phyloP scores from a whole-genome alignment of 805 yeast genomes.

The Metschnikowia koreensis region DNA sequence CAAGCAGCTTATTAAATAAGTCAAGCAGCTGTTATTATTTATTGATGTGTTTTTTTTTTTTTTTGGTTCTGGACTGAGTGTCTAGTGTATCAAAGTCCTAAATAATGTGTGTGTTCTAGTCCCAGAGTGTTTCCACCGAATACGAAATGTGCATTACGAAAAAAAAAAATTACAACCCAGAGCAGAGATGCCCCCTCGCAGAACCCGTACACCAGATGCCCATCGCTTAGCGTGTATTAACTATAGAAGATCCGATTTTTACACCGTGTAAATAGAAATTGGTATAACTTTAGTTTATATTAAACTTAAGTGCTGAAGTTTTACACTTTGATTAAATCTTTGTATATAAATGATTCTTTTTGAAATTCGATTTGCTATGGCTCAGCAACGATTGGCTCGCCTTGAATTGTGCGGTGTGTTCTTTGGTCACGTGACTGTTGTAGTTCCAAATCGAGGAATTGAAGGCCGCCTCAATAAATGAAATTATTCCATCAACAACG shows the following conservation, averaged over 20 bases:
- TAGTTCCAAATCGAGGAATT: neutral
- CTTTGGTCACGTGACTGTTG: neutral
- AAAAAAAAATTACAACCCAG: conserved; percentile 3
- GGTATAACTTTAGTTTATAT: too few relatives aligned
- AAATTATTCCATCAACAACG: too few relatives aligned
- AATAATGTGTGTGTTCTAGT: neutral
- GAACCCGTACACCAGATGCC: conserved; percentile 14
- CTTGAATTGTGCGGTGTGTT: neutral
- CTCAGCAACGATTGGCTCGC: neutral
- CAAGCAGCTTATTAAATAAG: neutral
- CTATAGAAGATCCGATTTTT: neutral
- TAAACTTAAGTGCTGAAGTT: too few relatives aligned
- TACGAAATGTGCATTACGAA: neutral
- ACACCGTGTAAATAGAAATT: too few relatives aligned
- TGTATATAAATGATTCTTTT: too few relatives aligned
- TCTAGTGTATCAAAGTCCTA: neutral
- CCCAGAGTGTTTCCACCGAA: neutral
- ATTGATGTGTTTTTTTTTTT: neutral
- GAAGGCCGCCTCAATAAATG: too few relatives aligned
- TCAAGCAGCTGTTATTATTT: neutral
- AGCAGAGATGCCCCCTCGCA: conserved; percentile 9
- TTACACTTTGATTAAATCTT: too few relatives aligned
- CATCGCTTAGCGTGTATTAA: neutral
- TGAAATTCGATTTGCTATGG: neutral
- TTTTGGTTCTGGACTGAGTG: neutral